Percentiles rank a stretch among this genome's conserved stretches.
Conservation (phyloP, 305 asterid species). For the Stenogyne calaminthoides region DNA sequence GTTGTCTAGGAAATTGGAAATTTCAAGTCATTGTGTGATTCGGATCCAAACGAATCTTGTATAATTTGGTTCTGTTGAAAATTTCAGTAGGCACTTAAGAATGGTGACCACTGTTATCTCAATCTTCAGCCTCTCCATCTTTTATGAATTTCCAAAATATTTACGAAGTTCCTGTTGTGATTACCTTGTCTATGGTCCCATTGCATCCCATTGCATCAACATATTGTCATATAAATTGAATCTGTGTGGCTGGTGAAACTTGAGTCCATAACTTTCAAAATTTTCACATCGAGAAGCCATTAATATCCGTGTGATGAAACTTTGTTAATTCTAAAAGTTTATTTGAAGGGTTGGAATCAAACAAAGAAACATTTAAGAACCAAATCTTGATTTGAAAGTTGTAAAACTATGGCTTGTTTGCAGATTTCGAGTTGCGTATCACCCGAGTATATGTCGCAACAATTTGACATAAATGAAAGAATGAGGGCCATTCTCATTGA, state of each 20-base stretch:
- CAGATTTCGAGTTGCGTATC: conserved; percentile 52
- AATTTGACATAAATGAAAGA: conserved; percentile 52
- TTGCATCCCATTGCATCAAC: not conserved
- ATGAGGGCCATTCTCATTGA: conserved; percentile 65
- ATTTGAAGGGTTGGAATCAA: not conserved
- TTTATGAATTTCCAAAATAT: not conserved
- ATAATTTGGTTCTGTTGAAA: not conserved
- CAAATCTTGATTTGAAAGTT: not conserved
- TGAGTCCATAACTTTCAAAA: not conserved
- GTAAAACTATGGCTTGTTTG: not conserved
- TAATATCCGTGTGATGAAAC: not conserved
- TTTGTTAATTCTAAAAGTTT: not conserved
- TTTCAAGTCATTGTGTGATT: too few species aligned
- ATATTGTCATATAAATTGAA: not conserved
- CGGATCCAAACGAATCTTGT: not conserved
- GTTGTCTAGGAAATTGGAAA: too few species aligned
- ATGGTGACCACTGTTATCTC: not conserved
- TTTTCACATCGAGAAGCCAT: not conserved
- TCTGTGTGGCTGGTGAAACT: not conserved
- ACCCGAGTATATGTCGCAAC: conserved; percentile 46
- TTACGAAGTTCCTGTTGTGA: not conserved
- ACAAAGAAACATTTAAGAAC: not conserved
- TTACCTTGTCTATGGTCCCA: not conserved
- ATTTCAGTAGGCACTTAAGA: not conserved
- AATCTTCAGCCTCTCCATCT: not conserved